These are phyloP conservation scores for Priceomyces medius DNA, from an alignment of 805 yeast species.

Conservation along the genomic window DNA sequence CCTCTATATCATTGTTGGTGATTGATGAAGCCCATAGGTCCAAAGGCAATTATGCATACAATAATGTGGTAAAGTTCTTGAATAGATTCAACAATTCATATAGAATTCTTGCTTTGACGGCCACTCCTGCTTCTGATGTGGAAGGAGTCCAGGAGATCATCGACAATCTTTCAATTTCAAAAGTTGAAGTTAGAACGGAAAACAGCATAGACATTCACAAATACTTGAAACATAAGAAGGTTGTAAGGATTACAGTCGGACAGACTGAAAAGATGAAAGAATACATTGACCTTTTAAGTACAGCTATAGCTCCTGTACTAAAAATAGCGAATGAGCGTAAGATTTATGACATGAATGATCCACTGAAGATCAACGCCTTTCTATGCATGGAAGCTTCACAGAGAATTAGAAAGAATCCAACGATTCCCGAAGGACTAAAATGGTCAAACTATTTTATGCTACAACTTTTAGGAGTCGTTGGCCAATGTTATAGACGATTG, in stretches of 20 bases:
- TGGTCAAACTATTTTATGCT: conserved; percentile 68
- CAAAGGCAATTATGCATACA: conserved; percentile 85
- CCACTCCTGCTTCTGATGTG: conserved; percentile 89
- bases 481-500: conserved; percentile 66
- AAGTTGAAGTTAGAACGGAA: conserved; percentile 84
- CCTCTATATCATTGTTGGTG: conserved; percentile 68
- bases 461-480: conserved; percentile 65
- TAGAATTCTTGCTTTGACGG: conserved; percentile 84
- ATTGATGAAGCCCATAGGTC: conserved; percentile 97
- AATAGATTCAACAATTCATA: conserved; percentile 57
- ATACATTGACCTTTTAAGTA: conserved; percentile 53
- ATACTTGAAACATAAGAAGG: conserved; percentile 69
- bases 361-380: conserved; percentile 67
- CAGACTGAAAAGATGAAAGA: conserved; percentile 54
- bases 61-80: conserved; percentile 68
- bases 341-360: conserved; percentile 64
- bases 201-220: conserved; percentile 73
- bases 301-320: conserved; percentile 66
- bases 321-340: conserved; percentile 61
- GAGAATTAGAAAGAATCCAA: conserved; percentile 51
- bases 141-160: conserved; percentile 88
- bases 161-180: conserved; percentile 67
- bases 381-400: conserved; percentile 68
- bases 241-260: conserved; percentile 58
- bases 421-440: conserved; percentile 64